Percentiles rank a stretch among this genome's conserved stretches.
These are phyloP conservation scores for Pseudogymnoascus sp. DNA, from an alignment of 2,329 filamentous ascomycete species.

Conservation along the genomic window DNA sequence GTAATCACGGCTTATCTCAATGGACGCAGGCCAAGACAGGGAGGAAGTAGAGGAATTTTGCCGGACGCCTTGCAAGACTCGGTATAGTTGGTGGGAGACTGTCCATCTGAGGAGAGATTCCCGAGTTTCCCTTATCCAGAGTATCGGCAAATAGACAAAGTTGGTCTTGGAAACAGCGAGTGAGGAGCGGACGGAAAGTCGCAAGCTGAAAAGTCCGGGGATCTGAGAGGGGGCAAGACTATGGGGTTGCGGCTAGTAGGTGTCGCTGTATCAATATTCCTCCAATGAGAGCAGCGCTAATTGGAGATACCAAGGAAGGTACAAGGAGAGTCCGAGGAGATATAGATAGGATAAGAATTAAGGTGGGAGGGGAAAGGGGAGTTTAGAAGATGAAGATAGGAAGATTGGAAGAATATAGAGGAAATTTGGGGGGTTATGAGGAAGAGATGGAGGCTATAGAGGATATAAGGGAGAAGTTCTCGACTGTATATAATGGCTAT, in stretches of 20 bases:
- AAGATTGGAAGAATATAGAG: not conserved
- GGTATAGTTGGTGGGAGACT: slow-evolving; percentile 4
- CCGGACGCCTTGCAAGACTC: slow-evolving; percentile 2
- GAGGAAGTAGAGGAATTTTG: not conserved
- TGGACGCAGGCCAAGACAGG: not conserved
- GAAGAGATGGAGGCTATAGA: not conserved
- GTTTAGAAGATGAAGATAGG: not conserved
- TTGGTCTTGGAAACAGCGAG: not conserved
- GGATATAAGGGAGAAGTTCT: not conserved
- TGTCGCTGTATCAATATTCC: not conserved
- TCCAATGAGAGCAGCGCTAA: not conserved
- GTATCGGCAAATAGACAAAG: not conserved
- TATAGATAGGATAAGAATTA: not conserved
- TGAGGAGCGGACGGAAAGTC: slow-evolving; percentile 1
- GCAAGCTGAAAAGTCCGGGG: not conserved
- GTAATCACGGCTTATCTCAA: slow-evolving; percentile 5
- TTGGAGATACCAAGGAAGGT: not conserved
- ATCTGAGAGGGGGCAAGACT: not conserved
- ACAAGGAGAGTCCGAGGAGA: not conserved
- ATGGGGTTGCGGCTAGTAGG: slow-evolving; percentile 5
- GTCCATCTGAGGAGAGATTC: slow-evolving; percentile 2
- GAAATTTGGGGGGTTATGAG: not conserved
- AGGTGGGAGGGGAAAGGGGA: not conserved
- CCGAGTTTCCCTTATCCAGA: not conserved
- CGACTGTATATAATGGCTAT: not conserved